A percentile compares a stretch with the other conserved stretches of the same genome.
Conservation (phyloP, 2,329 filamentous ascomycete genomes). For the Neopestalotiopsis rosae region DNA sequence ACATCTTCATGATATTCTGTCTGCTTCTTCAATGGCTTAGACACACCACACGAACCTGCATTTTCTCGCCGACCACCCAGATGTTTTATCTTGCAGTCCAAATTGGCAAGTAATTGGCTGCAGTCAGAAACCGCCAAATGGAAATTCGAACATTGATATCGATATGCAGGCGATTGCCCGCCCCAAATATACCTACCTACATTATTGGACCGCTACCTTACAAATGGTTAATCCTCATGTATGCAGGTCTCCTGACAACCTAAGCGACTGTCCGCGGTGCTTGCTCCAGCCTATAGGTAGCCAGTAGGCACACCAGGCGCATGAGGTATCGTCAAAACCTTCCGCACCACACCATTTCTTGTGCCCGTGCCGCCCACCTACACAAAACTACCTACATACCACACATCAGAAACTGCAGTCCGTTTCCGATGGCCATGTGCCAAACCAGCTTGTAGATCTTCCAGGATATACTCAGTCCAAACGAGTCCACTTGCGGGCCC, state of each 20-base stretch:
- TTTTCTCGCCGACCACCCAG: too few relatives aligned
- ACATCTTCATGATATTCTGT: too few relatives aligned
- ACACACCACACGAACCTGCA: too few relatives aligned
- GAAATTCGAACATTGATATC: too few relatives aligned
- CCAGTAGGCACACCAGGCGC: background rate
- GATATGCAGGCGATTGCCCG: background rate
- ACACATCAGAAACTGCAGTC: background rate
- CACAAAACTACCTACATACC: background rate
- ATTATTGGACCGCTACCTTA: too few relatives aligned
- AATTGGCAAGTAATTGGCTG: too few relatives aligned
- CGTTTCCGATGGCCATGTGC: constrained; percentile 1
- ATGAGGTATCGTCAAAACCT: background rate
- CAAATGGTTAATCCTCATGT: background rate
- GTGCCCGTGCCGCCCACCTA: background rate
- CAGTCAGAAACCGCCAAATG: too few relatives aligned
- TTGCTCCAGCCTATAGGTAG: background rate
- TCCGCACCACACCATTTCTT: background rate
- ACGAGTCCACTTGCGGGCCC: background rate
- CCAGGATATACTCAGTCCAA: background rate
- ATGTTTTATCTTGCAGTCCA: too few relatives aligned
- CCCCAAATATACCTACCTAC: background rate
- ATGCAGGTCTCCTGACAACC: background rate
- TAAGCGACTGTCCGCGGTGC: background rate
- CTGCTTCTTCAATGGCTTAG: too few relatives aligned
- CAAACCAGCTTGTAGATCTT: background rate